A percentile compares a stretch with the other conserved stretches of the same genome.
phyloP scores from a whole-genome alignment of 345 rosid species.

The Lumnitzera littorea region DNA sequence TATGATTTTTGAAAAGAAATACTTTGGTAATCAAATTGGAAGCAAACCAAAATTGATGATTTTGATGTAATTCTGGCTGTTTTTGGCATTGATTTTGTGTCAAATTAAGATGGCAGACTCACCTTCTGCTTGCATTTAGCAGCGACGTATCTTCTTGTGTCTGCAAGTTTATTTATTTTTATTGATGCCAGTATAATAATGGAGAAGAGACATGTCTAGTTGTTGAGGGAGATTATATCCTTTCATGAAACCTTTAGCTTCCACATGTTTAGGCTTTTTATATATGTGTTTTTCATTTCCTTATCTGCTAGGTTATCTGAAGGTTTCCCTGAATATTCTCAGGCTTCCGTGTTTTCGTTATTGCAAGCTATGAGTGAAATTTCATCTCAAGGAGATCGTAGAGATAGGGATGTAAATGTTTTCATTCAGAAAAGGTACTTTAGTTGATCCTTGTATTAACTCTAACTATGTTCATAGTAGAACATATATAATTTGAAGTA shows the following conservation, averaged over 20 bases:
- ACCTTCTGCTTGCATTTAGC: too few species aligned
- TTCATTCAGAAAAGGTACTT: slow-evolving; percentile 82
- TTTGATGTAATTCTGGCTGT: too few species aligned
- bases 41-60: too few species aligned
- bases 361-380: slow-evolving; percentile 88
- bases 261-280: slow-evolving; percentile 1
- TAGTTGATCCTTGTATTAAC: slow-evolving; percentile 1
- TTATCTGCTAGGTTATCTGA: slow-evolving; percentile 16
- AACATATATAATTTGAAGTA: neutral
- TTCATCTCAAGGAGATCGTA: slow-evolving; percentile 63
- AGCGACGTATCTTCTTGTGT: too few species aligned
- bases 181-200: too few species aligned
- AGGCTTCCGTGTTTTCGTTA: slow-evolving; percentile 82
- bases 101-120: too few species aligned
- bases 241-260: neutral
- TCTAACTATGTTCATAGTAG: neutral
- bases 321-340: slow-evolving; percentile 25
- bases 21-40: too few species aligned
- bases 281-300: slow-evolving; percentile 1
- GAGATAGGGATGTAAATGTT: slow-evolving; percentile 65
- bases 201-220: too few species aligned
- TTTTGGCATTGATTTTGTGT: too few species aligned
- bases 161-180: too few species aligned
- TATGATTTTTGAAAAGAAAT: too few species aligned
- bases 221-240: neutral